Conservation (phyloP, 805 yeast genomes). For the Barnettozyma siamensis region DNA sequence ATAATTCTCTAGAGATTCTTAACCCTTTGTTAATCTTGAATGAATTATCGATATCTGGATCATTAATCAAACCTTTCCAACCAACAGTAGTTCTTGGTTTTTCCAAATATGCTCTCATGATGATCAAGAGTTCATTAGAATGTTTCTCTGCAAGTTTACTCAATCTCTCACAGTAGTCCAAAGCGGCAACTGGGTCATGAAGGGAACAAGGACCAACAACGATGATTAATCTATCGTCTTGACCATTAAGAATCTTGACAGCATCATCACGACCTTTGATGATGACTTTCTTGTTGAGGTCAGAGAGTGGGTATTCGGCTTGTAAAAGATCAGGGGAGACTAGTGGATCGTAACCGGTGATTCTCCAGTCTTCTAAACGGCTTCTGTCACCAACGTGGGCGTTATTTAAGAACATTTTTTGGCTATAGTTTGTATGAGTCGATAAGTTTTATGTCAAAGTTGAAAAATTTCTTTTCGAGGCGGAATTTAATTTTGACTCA, state of each 20-base stretch:
- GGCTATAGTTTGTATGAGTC: no score
- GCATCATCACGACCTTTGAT: slow-evolving; percentile 73
- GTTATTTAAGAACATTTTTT: slow-evolving; percentile 74
- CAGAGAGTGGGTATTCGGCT: slow-evolving; percentile 71
- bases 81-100: slow-evolving; percentile 99
- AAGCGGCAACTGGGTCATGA: slow-evolving; percentile 89
- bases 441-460: not conserved
- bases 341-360: slow-evolving; percentile 87
- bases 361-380: slow-evolving; percentile 72
- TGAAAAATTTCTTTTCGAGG: not conserved
- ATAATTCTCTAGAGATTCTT: slow-evolving; percentile 80
- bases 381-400: slow-evolving; percentile 78
- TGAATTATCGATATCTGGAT: slow-evolving; percentile 90
- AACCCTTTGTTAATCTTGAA: slow-evolving; percentile 94
- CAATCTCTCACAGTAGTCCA: slow-evolving; percentile 76
- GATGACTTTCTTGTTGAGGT: slow-evolving; percentile 54
- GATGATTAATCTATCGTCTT: slow-evolving; percentile 81
- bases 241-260: slow-evolving; percentile 65
- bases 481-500: not conserved
- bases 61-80: slow-evolving; percentile 97
- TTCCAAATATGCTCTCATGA: slow-evolving; percentile 97
- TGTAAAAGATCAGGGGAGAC: slow-evolving; percentile 94
- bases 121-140: slow-evolving; percentile 70
- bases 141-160: slow-evolving; percentile 52
- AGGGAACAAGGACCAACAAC: slow-evolving; percentile 97